Base-by-base conservation (phyloP, 2,329 filamentous ascomycete genomes). In the Aspergillus piperis region DNA sequence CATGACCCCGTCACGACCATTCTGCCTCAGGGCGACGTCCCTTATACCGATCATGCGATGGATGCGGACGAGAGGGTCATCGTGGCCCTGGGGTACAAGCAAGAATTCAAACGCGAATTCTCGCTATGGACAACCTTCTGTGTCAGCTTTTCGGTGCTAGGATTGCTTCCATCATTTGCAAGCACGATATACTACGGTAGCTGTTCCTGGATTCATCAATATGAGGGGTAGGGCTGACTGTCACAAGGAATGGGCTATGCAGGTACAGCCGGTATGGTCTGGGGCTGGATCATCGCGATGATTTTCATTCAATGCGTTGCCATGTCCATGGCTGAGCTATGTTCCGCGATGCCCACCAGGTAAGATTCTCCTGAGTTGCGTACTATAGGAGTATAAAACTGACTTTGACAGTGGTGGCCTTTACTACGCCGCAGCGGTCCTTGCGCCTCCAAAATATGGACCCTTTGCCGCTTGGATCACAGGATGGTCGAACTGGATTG, bases 231-330 rank as follows among this genome's bases (percentile, higher is more conserved):
- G 5, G 39, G 53, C 60, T 64, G 41, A 64, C 59, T 49, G 36
- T 17, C 13, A 54, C 36, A 36, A 57, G 77, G 78, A 58, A 78
- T 80, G 80, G 83, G 83, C 39, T 85, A 85, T 71, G 81, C 82
- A 21, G 81, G 84, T 4, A 84, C 82, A 0, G 83, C 80, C 60
- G 86, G 87, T 23, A 90, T 90, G 87, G 87, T 87, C 2, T 91
- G 89, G 89, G 89, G 89, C 5, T 92, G 89, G 89, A 76, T 91
- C 27, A 80, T 91, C 49, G 88, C 88, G 52, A 89, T 90, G 83
- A 66, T 88, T 5, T 90, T 90, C 42, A 90, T 91, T 41, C 84
- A 90, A 70, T 87, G 85, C 72, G 84, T 91, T 58, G 88, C 89
- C 8, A 82, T 86, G 75, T 84, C 83, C 19, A 87, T 88, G 84